Evolutionary conservation across 164 flowering plant species (phyloP), one percentile per base, ranked within the genome.

Genomic region (Pachysandra terminalis): DNA sequence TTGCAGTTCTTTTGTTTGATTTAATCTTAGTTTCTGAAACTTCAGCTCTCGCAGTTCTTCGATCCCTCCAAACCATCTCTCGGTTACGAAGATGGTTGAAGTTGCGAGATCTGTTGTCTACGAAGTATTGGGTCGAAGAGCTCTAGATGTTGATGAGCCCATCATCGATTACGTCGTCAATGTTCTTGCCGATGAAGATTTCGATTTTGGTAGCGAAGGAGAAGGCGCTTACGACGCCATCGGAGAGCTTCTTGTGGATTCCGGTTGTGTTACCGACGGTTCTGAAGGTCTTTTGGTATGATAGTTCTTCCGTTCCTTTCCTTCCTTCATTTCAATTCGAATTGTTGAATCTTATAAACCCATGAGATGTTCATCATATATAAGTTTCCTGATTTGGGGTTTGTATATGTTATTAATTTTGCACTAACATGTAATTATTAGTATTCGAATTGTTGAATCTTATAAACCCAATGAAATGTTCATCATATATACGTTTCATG

Each of bases 101-200:
- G 96, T 88, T 28, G 97, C 92, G 68, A 83, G 92, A 73, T 63
- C 84, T 16, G 94, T 91, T 21, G 93, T 94, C 55, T 83, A 80
- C 68, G 89, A 91, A 49, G 96, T 94, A 23, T 70, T 94, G 13
- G 98, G 98, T 9, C 76, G 52, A 28, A 75, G 87, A 59, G 74
- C 80, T 13, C 69, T 73, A 37, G 98, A 94, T 57, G 81, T 94
- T 25, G 98, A 94, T 68, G 74, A 91, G 70, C 98, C 98, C 16
- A 94, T 95, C 74, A 76, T 95, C 71, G 97, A 90, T 69, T 95
- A 95, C 85, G 81, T 95, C 77, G 71, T 92, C 82, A 90, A 90
- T 56, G 97, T 95, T 72, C 91, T 95, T 55, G 99, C 99, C 55
- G 99, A 96, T 68, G 99, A 96, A 3, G 99, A 96, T 71, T 96